Evolutionary conservation across 1,139 yeast species (phyloP).

Genomic region (Zygosaccharomyces sapae): DNA sequence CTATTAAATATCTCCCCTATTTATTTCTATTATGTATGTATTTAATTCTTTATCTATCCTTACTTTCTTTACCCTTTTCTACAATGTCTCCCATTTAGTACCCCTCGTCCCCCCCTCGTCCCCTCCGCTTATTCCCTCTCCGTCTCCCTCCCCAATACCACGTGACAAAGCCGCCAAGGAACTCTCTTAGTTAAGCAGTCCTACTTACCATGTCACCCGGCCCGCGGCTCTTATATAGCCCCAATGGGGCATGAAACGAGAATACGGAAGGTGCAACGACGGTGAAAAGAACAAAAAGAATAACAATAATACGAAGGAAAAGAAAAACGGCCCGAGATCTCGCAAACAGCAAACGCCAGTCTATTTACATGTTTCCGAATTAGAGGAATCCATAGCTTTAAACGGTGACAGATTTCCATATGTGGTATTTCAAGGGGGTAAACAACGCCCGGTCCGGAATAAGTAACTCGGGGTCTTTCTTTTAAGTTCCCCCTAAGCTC

Average conservation of each 20-base stretch:
- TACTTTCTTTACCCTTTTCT: no score
- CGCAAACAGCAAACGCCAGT: neutral
- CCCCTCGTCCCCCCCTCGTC: neutral
- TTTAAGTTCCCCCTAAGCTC: neutral
- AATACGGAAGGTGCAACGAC: neutral
- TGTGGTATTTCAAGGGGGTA: conserved; percentile 6
- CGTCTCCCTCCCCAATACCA: neutral
- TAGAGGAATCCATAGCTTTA: neutral
- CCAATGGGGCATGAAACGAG: conserved; percentile 1
- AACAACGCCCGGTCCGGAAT: conserved; percentile 1
- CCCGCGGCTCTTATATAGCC: neutral
- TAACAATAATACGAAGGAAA: neutral
- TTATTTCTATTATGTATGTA: neutral
- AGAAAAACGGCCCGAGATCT: neutral
- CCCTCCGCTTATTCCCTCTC: neutral
- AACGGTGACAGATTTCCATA: neutral
- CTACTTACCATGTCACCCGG: neutral
- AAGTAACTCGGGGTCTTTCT: conserved; percentile 1
- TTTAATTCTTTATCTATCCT: neutral
- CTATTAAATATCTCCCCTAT: neutral
- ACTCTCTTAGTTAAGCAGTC: neutral
- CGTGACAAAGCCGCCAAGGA: neutral
- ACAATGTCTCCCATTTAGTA: no score
- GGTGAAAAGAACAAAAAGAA: neutral
- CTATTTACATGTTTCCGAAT: neutral